Evolutionary conservation across 108 stramenopile species (phyloP).

Genomic region (Aurantiochytrium sp.): DNA sequence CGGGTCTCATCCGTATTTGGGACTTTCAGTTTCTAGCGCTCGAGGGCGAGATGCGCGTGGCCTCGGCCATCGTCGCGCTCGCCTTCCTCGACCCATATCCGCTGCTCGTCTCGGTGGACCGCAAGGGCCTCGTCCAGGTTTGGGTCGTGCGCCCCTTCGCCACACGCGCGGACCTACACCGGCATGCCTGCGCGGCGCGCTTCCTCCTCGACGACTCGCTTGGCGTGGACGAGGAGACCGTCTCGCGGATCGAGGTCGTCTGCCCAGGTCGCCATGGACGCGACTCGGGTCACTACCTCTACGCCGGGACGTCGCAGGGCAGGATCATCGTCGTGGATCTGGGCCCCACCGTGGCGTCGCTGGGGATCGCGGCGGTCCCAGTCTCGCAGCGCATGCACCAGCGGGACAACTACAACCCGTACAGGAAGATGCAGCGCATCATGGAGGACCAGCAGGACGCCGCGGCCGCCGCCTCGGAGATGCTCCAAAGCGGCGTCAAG

Average conservation of each 20-base stretch:
- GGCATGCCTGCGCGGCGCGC: background rate
- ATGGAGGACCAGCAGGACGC: background rate
- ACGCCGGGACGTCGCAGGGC: background rate
- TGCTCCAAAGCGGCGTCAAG: background rate
- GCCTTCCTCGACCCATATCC: constrained; percentile 19
- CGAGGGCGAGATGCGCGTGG: background rate
- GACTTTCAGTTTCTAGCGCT: constrained; percentile 36
- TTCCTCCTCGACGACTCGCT: background rate
- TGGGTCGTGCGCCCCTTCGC: constrained; percentile 26
- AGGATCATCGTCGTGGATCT: background rate
- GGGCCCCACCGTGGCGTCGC: background rate
- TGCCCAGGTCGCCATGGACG: background rate
- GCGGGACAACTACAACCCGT: background rate
- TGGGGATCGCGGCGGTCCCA: background rate
- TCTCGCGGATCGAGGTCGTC: background rate
- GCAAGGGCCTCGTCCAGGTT: background rate
- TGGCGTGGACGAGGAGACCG: background rate
- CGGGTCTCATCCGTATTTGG: constrained; percentile 23
- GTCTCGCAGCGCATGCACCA: background rate
- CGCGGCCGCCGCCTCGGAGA: background rate
- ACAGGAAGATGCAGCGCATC: background rate
- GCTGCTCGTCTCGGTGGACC: constrained; percentile 20
- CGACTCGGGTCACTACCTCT: background rate
- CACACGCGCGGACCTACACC: background rate
- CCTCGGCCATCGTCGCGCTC: background rate